A percentile compares a stretch with the other conserved stretches of the same genome.
These are phyloP conservation scores for Nakaseomyces glabratus DNA, from an alignment of 1,139 yeast genomes.

Conservation along the genomic window DNA sequence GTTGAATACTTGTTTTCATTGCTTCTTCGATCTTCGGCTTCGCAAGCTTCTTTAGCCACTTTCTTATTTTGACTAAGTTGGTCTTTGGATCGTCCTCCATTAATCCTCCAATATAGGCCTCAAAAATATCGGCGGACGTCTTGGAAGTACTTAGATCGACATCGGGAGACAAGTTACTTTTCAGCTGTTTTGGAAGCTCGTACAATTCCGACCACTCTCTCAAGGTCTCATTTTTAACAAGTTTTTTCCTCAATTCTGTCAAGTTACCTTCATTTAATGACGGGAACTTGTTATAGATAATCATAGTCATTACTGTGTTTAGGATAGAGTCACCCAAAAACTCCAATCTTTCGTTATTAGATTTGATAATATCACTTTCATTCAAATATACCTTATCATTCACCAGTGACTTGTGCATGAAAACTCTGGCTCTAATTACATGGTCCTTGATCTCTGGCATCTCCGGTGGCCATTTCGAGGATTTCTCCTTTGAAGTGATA, in stretches of 20 bases:
- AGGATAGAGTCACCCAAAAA: constrained; percentile 88
- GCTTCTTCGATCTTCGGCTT: constrained; percentile 41
- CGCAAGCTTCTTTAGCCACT: constrained; percentile 54
- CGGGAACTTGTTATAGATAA: constrained; percentile 60
- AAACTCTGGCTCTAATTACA: constrained; percentile 57
- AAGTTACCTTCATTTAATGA: constrained; percentile 73
- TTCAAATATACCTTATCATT: constrained; percentile 50
- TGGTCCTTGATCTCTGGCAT: constrained; percentile 61
- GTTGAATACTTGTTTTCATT: constrained; percentile 17
- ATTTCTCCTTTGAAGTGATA: constrained; percentile 8
- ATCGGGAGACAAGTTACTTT: constrained; percentile 30
- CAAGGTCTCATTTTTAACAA: constrained; percentile 69
- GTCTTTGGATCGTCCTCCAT: constrained; percentile 46
- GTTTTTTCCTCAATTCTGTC: constrained; percentile 56
- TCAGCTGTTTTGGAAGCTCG: constrained; percentile 55
- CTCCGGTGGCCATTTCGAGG: constrained; percentile 45
- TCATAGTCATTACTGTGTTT: constrained; percentile 60
- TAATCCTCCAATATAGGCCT: constrained; percentile 85
- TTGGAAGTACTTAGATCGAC: constrained; percentile 26
- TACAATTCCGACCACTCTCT: constrained; percentile 64
- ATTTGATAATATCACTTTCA: constrained; percentile 46
- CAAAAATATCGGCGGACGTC: constrained; percentile 46
- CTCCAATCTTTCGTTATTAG: constrained; percentile 86
- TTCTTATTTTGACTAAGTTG: constrained; percentile 40
- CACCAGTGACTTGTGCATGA: constrained; percentile 70